Evolutionary conservation across 768 basidiomycete genomes (phyloP).

Genomic region (Pleurotus giganteus): DNA sequence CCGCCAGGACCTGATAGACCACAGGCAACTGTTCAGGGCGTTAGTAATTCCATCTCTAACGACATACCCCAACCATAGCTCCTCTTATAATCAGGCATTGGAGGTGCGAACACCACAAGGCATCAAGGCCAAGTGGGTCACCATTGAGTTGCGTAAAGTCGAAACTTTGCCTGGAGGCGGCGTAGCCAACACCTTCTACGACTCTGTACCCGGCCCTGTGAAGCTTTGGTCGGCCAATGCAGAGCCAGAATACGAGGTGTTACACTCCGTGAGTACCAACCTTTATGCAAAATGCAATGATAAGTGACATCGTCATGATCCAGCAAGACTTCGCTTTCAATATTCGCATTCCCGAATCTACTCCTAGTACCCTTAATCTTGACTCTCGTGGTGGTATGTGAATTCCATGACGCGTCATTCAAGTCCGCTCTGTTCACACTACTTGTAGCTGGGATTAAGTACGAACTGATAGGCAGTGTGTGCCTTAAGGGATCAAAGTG

Average conservation of each 20-base stretch:
- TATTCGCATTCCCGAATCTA: constrained; percentile 89
- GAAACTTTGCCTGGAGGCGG: constrained; percentile 79
- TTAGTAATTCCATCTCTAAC: constrained; percentile 37
- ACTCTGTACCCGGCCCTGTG: constrained; percentile 77
- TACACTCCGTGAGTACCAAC: constrained; percentile 58
- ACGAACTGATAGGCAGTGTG: constrained; percentile 86
- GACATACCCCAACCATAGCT: constrained; percentile 12
- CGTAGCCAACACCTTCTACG: constrained; percentile 67
- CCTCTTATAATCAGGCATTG: constrained; percentile 59
- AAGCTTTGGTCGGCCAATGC: constrained; percentile 74
- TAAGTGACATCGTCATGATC: constrained; percentile 5
- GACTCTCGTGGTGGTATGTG: constrained; percentile 59
- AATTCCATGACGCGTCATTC: constrained; percentile 14
- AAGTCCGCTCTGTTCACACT: neutral
- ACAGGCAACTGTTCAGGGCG: constrained; percentile 83
- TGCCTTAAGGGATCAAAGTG: constrained; percentile 87
- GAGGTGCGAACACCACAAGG: constrained; percentile 78
- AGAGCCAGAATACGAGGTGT: constrained; percentile 40
- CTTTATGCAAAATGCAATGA: constrained; percentile 7
- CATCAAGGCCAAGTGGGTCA: constrained; percentile 90
- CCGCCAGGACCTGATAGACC: constrained; percentile 78
- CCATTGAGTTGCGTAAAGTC: constrained; percentile 87
- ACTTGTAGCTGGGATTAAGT: constrained; percentile 71
- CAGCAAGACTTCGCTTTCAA: constrained; percentile 89
- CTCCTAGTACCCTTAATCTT: constrained; percentile 82